Base-by-base conservation (phyloP, 116 monocot genomes). In the Cymodocea nodosa region DNA sequence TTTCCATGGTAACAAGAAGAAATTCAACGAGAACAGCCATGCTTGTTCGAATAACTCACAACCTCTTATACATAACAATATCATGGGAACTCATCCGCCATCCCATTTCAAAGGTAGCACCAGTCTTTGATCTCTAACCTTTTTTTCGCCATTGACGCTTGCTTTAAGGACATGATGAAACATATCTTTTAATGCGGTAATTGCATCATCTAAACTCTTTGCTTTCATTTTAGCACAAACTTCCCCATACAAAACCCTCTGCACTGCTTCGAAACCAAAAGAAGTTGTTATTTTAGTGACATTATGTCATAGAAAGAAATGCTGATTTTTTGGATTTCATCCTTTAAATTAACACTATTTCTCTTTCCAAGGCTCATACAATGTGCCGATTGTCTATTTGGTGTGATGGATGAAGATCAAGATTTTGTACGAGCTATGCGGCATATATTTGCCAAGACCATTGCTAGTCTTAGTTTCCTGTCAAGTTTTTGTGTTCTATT, bases 1-100 rank as follows among this genome's bases (percentile, higher is more conserved):
- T n/a, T 79, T 71, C 71, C 74, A 71, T 34, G 70, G 74, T 15
- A 52, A 35, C 70, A 69, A 61, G 57, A 65, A 57, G 44, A 58
- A 48, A n/a, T n/a, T n/a, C 5, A 35, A 10, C 22, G 35, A 11
- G 16, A 40, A 2, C 18, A 22, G 35, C 57, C 54, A 69, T 63
- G 22, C 35, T 25, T 23, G 15, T 9, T 35, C 20, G 4, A 51
- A 61, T 60, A 48, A 57, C 35, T 52, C 58, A 14, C 22, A 61
- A 14, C 36, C 70, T 6, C 59, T 60, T 62, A 4, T 25, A 15
- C 20, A 19, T 36, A 50, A 61, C 52, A 12, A 40, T 11, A 44
- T 65, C 52, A 68, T 62, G 6, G 39, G 51, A 17, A 64, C 75
- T 66, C 80, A 62, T 44, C 48, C 58, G 6, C 74, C 74, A 63